Evolutionary conservation across 2,329 filamentous ascomycete species (phyloP), one percentile per base, ranked within the genome.

Genomic region (Zymoseptoria tritici): DNA sequence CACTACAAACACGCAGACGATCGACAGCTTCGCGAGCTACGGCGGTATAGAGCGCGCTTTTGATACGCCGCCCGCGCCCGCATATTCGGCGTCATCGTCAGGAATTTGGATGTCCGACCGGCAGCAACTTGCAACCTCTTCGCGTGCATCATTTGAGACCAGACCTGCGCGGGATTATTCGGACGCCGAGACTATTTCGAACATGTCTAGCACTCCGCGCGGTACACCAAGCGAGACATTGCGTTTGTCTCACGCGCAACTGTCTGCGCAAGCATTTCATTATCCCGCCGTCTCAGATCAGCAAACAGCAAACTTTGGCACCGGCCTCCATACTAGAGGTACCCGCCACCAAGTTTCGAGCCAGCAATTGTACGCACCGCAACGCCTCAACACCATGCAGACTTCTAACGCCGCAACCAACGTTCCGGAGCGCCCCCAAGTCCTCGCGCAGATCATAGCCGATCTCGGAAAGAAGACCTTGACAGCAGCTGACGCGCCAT

Each of bases 21-120:
- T 69, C 26, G 65, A 71, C 59, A 58, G 59, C 55, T 68, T 61
- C 61, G 58, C 55, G 11, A 61, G 60, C 51, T 71, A 70, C 53
- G 58, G 52, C 29, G 36, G 36, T 46, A 16, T 46, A 46, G 36
- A 46, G 13, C 36, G 13, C n/a, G 36, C 36, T 13, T 13, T 16
- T 7, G 36, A 13, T 46, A 7, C 36, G 13, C 16, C 36, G 2
- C 36, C 36, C 36, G 36, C 11, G 16, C 36, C 36, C 16, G 36
- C 36, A 16, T 46, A 46, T 46, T 16, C 36, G 36, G 36, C 36
- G 16, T 46, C 13, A 16, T 13, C 36, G 6, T 16, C 36, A 46
- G 13, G 36, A 46, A 46, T 46, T n/a, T 46, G 7, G 36, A 7
- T 16, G 13, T 46, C 36, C 36, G 36, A 46, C 13, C 36, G 16